Base-by-base conservation (phyloP, 371 early-diverging fungal genomes). In the Globomyces sp. region DNA sequence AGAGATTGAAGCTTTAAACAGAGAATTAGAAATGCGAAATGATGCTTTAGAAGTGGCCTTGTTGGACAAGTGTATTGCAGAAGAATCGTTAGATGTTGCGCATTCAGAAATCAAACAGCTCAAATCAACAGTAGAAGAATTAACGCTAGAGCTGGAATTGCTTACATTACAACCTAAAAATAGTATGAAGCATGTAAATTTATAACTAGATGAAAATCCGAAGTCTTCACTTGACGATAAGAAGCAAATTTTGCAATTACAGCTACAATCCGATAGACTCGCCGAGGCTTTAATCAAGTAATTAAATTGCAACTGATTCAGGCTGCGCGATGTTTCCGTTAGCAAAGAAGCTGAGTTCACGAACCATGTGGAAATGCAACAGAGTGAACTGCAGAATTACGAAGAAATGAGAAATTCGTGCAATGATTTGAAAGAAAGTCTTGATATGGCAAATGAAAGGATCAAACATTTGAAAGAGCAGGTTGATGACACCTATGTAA, bases 11-110 rank as follows among this genome's bases (percentile, higher is more conserved):
- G 39, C n/a, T 6, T 6, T 40, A n/a, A 8, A 37, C 5, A 6
- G 6, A 13, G 58, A 58, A 46, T 39, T 58, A 13, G 58, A 58
- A 11, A 46, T 13, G 36, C 8, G 39, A 3, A 8, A 58, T 42
- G 58, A 58, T 36, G 43, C 11, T 2, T 46, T 58, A 46, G 58
- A 58, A 46, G 5, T 58, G 6, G 11, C 1, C 1, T 13, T 58
- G 9, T 13, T 58, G 2, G 58, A 58, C 36, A 58, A 58, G 24
- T 58, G 58, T 13, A 8, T 46, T 58, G 58, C 58, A 8, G 58
- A 58, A 24, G 58, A 58, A 46, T 39, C 13, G 1, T 42, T 36
- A n/a, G 58, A 58, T 13, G 44, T 13, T 2, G 1, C 39, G 39
- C 43, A 58, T 3, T 13, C 43, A 37, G 24, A 58, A 58, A 36